Percentiles rank a stretch among this genome's conserved stretches.
Evolutionary conservation across 1,139 yeast genomes (phyloP).

Genomic region (Sugiyamaella paludigena): DNA sequence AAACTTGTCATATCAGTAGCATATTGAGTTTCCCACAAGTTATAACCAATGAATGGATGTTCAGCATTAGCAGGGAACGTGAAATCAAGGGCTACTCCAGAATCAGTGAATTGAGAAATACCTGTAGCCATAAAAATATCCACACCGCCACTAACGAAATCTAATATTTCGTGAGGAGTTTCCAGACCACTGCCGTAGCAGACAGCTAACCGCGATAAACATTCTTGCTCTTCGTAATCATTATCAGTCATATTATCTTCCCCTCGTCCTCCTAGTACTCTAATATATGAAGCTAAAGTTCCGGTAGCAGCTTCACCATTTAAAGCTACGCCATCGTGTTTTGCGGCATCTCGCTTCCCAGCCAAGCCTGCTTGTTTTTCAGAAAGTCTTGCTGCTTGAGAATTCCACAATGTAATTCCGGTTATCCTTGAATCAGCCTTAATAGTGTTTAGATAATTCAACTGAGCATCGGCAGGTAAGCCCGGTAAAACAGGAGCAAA

Average conservation of each 20-base stretch:
- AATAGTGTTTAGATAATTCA: slow-evolving; percentile 29
- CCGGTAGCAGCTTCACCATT: slow-evolving; percentile 6
- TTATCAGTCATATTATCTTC: neutral
- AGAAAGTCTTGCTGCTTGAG: slow-evolving; percentile 20
- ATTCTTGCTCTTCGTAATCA: slow-evolving; percentile 16
- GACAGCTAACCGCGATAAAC: slow-evolving; percentile 23
- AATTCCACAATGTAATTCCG: slow-evolving; percentile 30
- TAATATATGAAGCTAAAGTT: slow-evolving; percentile 3
- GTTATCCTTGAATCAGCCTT: slow-evolving; percentile 15
- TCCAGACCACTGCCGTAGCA: slow-evolving; percentile 27
- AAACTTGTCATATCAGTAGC: slow-evolving; percentile 33
- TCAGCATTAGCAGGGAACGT: slow-evolving; percentile 27
- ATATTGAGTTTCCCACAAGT: slow-evolving; percentile 37
- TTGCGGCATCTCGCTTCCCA: slow-evolving; percentile 15
- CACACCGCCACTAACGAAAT: slow-evolving; percentile 34
- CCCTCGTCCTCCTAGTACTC: neutral
- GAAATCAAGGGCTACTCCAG: slow-evolving; percentile 41
- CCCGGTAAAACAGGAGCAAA: slow-evolving; percentile 38
- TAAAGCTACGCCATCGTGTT: slow-evolving; percentile 6
- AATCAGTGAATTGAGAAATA: slow-evolving; percentile 35
- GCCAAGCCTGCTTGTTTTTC: slow-evolving; percentile 20
- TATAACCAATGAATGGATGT: slow-evolving; percentile 28
- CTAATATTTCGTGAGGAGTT: slow-evolving; percentile 39
- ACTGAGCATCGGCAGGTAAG: slow-evolving; percentile 23
- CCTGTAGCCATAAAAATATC: slow-evolving; percentile 39